Conservation (phyloP, 495 filamentous ascomycete species). For the Talaromyces ruber region DNA sequence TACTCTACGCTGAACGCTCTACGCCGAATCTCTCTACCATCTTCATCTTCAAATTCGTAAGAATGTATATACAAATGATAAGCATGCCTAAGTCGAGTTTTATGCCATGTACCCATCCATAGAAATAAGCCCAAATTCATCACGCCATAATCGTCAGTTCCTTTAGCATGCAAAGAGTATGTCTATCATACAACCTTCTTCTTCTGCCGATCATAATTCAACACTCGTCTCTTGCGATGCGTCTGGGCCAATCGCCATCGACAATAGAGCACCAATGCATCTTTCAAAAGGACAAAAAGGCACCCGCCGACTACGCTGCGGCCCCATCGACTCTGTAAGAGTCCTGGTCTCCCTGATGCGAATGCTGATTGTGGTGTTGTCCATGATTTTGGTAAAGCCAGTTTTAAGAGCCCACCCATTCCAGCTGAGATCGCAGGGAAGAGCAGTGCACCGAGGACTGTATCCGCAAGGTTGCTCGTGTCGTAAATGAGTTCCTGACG, state of each 20-base stretch:
- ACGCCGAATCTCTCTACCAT: background rate
- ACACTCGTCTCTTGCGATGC: slow-evolving; percentile 54
- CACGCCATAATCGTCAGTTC: background rate
- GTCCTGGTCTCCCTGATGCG: slow-evolving; percentile 38
- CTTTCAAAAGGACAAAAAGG: slow-evolving; percentile 68
- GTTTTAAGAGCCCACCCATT: slow-evolving; percentile 60
- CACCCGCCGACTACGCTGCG: slow-evolving; percentile 74
- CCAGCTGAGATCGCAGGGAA: slow-evolving; percentile 55
- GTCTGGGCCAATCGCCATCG: slow-evolving; percentile 65
- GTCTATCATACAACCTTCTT: slow-evolving; percentile 16
- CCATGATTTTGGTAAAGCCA: slow-evolving; percentile 54
- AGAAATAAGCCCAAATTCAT: background rate
- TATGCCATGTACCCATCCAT: background rate
- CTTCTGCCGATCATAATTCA: slow-evolving; percentile 51
- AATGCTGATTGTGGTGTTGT: slow-evolving; percentile 36
- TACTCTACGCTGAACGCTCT: background rate
- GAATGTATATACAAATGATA: background rate
- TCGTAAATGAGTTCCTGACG: slow-evolving; percentile 40
- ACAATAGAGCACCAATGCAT: slow-evolving; percentile 65
- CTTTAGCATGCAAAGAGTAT: background rate
- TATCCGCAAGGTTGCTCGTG: slow-evolving; percentile 43
- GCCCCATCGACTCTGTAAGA: slow-evolving; percentile 70
- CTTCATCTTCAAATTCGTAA: background rate
- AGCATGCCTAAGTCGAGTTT: background rate
- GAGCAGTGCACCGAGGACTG: slow-evolving; percentile 52